Evolutionary conservation across 2,329 filamentous ascomycete genomes (phyloP).

Genomic region (Penicillium sp.): DNA sequence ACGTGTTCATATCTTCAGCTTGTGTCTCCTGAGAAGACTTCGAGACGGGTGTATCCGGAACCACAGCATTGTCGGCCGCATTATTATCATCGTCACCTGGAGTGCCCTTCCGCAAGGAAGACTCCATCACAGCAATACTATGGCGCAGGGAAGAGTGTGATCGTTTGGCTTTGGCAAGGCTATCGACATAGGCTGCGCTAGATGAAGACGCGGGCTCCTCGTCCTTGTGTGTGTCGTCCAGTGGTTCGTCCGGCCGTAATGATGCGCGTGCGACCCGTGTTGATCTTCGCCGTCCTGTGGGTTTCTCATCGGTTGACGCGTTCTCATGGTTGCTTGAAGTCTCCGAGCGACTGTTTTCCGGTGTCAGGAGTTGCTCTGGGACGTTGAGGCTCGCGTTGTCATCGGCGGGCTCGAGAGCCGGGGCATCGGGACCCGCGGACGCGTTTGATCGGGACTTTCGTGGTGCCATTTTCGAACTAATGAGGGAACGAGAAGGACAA

Average conservation of each 20-base stretch:
- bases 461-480: constrained; percentile 29
- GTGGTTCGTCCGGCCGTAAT: constrained; percentile 30
- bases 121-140: constrained; percentile 43
- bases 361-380: constrained; percentile 42
- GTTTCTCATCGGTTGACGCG: constrained; percentile 35
- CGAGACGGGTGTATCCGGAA: constrained; percentile 35
- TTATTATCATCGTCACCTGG: constrained; percentile 17
- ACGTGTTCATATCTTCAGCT: constrained; percentile 21
- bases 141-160: constrained; percentile 39
- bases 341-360: constrained; percentile 44
- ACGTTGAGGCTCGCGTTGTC: constrained; percentile 35
- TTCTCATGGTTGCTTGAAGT: constrained; percentile 42
- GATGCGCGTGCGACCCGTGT: constrained; percentile 43
- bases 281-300: constrained; percentile 32
- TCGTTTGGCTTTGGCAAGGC: constrained; percentile 34
- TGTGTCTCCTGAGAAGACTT: constrained; percentile 33
- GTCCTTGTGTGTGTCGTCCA: constrained; percentile 27
- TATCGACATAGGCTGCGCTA: constrained; percentile 37
- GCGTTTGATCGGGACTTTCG: constrained; percentile 28
- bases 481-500: constrained; percentile 10
- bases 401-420: constrained; percentile 27
- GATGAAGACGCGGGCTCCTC: constrained; percentile 20
- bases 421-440: constrained; percentile 34
- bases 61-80: constrained; percentile 26
- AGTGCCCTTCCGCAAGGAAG: constrained; percentile 28